phyloP scores from a whole-genome alignment of 306 rosid species.

The Citrullus colocynthis region DNA sequence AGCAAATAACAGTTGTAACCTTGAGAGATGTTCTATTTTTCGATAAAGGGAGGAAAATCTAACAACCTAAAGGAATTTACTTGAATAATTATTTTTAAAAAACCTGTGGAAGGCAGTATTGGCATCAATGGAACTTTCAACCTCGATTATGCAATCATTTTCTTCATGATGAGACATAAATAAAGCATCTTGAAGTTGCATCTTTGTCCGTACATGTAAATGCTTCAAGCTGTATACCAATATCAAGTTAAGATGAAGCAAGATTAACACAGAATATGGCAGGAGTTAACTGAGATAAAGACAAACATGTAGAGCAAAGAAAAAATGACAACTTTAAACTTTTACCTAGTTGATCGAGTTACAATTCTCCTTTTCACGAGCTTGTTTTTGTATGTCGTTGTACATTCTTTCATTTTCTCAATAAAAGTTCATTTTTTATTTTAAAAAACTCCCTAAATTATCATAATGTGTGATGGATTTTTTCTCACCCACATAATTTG shows the following conservation, averaged over 20 bases:
- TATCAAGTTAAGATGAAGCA: conserved; percentile 18
- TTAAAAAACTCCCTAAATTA: neutral
- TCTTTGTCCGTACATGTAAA: conserved; percentile 54
- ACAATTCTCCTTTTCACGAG: neutral
- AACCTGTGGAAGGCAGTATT: conserved; percentile 81
- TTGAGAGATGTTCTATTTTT: conserved; percentile 7
- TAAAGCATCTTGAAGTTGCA: conserved; percentile 58
- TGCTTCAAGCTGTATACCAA: conserved; percentile 59
- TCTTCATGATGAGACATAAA: conserved; percentile 35
- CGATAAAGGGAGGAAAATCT: neutral
- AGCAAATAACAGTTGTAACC: conserved; percentile 15
- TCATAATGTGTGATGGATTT: neutral
- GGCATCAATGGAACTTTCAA: conserved; percentile 65
- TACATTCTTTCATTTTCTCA: neutral
- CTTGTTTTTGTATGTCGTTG: neutral
- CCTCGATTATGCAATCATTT: conserved; percentile 59
- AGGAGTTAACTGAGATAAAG: neutral
- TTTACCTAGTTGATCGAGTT: neutral
- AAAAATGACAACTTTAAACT: neutral
- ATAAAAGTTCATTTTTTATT: neutral
- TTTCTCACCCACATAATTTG: neutral
- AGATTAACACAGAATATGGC: neutral
- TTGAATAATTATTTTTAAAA: conserved; percentile 10
- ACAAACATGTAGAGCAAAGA: neutral
- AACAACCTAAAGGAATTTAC: neutral